Conservation (phyloP, 352 stramenopile species). For the Pythium dissotocum region DNA sequence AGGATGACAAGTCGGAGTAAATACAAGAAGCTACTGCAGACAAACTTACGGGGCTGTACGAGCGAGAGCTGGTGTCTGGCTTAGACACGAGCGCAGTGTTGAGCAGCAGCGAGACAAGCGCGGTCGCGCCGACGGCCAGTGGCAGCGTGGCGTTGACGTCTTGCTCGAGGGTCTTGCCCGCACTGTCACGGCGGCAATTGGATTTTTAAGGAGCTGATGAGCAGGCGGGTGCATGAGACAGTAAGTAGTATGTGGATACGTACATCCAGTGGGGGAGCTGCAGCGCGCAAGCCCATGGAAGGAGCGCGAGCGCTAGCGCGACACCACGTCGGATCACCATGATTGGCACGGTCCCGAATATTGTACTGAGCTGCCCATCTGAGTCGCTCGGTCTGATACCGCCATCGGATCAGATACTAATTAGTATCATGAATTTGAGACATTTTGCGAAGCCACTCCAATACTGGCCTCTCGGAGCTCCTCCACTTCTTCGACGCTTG, state of each 20-base stretch:
- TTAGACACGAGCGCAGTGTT: conserved; percentile 31
- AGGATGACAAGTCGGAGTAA: not conserved
- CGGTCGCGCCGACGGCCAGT: conserved; percentile 38
- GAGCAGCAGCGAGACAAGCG: conserved; percentile 31
- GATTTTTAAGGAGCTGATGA: no score
- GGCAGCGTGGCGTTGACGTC: conserved; percentile 44
- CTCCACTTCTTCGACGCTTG: not conserved
- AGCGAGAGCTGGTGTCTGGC: not conserved
- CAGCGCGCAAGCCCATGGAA: conserved; percentile 24
- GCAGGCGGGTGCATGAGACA: not conserved
- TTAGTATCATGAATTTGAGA: not conserved
- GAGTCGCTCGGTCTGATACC: not conserved
- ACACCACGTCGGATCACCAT: conserved; percentile 18
- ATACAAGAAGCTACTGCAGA: not conserved
- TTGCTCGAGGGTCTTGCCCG: conserved; percentile 42
- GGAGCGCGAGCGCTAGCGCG: conserved; percentile 19
- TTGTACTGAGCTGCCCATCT: not conserved
- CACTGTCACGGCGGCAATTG: conserved; percentile 1
- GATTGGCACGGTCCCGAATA: not conserved
- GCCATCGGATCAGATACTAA: not conserved
- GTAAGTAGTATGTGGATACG: not conserved
- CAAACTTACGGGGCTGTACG: not conserved
- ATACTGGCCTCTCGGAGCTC: not conserved
- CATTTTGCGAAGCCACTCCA: not conserved
- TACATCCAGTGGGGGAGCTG: conserved; percentile 24